A percentile compares a stretch with the other conserved stretches of the same genome.
Evolutionary conservation across 306 rosid genomes (phyloP).

Genomic region (Styphnolobium japonicum): DNA sequence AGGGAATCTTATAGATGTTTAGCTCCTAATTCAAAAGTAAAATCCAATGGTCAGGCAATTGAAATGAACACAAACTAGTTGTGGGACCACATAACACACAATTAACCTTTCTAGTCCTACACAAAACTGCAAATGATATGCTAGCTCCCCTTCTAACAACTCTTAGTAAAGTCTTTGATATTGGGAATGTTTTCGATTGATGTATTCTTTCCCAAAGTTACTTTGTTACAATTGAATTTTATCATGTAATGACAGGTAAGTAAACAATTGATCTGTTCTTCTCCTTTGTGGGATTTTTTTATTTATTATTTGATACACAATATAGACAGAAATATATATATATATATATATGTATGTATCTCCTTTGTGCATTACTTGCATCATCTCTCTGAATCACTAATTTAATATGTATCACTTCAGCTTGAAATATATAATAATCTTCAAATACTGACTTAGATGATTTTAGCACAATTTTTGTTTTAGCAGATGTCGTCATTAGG

Average conservation of each 20-base stretch:
- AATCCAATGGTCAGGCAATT: constrained; percentile 40
- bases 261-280: not conserved
- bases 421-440: no score
- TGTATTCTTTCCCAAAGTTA: not conserved
- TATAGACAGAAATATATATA: not conserved
- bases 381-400: no score
- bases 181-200: not conserved
- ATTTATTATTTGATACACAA: no score
- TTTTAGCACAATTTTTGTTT: no score
- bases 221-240: not conserved
- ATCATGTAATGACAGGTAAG: not conserved
- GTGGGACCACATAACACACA: not conserved
- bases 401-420: no score
- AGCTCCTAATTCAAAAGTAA: constrained; percentile 46
- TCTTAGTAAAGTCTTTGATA: not conserved
- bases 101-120: not conserved
- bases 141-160: not conserved
- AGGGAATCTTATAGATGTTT: constrained; percentile 35
- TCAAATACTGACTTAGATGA: no score
- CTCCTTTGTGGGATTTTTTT: not conserved
- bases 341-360: no score
- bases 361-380: no score
- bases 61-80: not conserved
- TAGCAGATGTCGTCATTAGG: no score
- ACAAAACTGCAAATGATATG: not conserved